phyloP scores from a whole-genome alignment of 331 rosid species.

The Saraca asoca region DNA sequence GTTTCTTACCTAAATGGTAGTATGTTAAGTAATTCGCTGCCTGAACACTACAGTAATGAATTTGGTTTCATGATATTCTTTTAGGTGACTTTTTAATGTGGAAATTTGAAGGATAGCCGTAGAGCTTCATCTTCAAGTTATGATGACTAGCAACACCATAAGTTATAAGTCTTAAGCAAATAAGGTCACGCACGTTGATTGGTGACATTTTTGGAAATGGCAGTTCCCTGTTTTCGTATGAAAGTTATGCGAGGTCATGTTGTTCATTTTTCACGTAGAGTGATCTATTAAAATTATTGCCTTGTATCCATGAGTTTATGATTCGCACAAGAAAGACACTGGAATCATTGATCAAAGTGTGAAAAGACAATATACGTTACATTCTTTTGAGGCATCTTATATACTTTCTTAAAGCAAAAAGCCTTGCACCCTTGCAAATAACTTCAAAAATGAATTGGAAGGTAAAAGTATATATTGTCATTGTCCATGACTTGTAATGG shows the following conservation, averaged over 20 bases:
- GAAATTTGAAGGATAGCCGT: not conserved
- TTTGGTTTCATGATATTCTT: too few relatives aligned
- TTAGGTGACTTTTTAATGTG: not conserved
- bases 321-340: constrained; percentile 8
- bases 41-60: not conserved
- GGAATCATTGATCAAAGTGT: not conserved
- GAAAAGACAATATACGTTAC: not conserved
- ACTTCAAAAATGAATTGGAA: not conserved
- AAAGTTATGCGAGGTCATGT: not conserved
- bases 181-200: not conserved
- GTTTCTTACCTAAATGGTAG: too few relatives aligned
- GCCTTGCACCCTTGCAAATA: not conserved
- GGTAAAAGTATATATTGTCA: not conserved
- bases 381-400: not conserved
- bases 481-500: too few relatives aligned
- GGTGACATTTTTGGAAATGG: not conserved
- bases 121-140: not conserved
- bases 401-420: constrained; percentile 1
- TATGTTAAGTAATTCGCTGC: not conserved
- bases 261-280: constrained; percentile 16
- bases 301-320: not conserved
- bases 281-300: not conserved
- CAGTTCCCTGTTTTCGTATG: not conserved
- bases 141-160: not conserved
- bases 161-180: not conserved